Evolutionary conservation across 176 grass and related monocot genomes (phyloP).

Genomic region (Themeda triandra): DNA sequence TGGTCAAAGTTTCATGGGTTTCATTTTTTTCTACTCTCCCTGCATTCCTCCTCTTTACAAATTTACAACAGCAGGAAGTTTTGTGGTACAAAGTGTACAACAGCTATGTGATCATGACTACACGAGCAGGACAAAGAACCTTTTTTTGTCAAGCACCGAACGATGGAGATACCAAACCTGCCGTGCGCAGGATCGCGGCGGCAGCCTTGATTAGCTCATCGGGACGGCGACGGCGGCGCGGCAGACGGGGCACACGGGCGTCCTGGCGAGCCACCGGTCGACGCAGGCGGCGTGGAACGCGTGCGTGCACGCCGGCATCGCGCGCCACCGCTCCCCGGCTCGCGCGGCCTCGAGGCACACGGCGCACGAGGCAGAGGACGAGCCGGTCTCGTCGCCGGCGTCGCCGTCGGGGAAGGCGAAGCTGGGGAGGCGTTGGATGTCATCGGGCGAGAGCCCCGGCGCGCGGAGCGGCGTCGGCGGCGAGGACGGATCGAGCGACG

Average conservation of each 20-base stretch:
- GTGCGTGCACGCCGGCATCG: constrained; percentile 59
- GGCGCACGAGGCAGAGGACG: constrained; percentile 6
- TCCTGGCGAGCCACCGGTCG: constrained; percentile 69
- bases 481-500: neutral
- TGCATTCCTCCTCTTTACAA: constrained; percentile 15
- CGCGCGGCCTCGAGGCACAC: constrained; percentile 63
- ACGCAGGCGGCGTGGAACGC: constrained; percentile 75
- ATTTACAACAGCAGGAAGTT: constrained; percentile 11
- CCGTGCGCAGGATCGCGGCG: neutral
- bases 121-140: neutral
- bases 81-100: neutral
- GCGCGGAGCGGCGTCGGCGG: neutral
- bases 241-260: constrained; percentile 76
- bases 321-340: constrained; percentile 60
- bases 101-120: neutral
- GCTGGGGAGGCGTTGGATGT: constrained; percentile 43
- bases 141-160: neutral
- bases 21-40: no score
- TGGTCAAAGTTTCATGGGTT: no score
- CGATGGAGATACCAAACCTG: constrained; percentile 2
- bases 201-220: neutral
- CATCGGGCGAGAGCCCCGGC: constrained; percentile 37
- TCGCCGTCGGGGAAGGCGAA: neutral
- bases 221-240: constrained; percentile 40
- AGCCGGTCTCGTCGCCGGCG: neutral